Base-by-base conservation (phyloP, 202 grass and related monocot genomes). In the Schoenoplectus tabernaemontani region DNA sequence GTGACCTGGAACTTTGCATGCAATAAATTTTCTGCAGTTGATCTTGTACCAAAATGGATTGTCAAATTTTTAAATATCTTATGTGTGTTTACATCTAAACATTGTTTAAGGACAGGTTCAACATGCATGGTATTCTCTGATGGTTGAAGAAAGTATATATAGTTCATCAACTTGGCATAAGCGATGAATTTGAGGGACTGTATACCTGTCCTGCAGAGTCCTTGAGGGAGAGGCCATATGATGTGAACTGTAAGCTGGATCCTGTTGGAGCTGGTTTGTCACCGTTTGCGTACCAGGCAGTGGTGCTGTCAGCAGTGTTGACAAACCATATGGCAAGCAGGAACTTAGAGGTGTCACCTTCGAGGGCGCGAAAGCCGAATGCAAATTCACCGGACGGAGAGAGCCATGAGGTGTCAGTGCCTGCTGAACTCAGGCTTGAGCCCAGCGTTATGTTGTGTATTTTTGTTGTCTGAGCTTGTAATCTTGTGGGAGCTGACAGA, bases 321-420 rank as follows among this genome's bases (percentile, higher is more conserved):
- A 79, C 20, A 51, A 90, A 90, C 88, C 65, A 90, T 46, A 90
- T 54, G 9, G 79, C 85, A 24, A 85, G 64, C 9, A 87, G 74
- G 38, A 85, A 90, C 6, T 17, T 56, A 48, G 88, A 82, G 7
- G 74, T 0, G 22, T 87, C 44, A 4, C 12, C 36, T 26, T 90
- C 58, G 13, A 87, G 65, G 20, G 85, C 56, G 12, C 65, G 48
- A 77, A 90, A 87, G 34, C 88, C 88, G 36, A 87, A 70, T 0
- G 88, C 88, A 3, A 90, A 90, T 17, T 87, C 82, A 20, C 82
- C 64, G 0, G 85, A 85, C 4, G 79, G 82, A 1, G 88, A 87
- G 36, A 85, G 57, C 82, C 77, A 82, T 26, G 79, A 85, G 19
- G 53, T 82, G 57, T 22, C 59, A 19, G 78, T 57, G 5, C 70